phyloP scores from a whole-genome alignment of 2,329 filamentous ascomycete genomes.

The Exophiala viscosa region DNA sequence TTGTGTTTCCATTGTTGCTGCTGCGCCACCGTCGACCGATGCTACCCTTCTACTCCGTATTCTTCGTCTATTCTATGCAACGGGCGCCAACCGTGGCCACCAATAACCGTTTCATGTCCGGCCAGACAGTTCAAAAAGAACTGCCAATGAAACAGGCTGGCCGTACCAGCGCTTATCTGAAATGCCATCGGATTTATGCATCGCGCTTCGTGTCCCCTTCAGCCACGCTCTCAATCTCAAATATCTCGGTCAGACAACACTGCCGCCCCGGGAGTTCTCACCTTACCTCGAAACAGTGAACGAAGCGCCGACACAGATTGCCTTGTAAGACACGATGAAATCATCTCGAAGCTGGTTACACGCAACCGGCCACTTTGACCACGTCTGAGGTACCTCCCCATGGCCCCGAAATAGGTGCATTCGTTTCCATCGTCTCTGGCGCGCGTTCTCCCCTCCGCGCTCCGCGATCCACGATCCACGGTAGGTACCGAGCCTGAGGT shows the following conservation, averaged over 20 bases:
- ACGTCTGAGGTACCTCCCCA: constrained; percentile 1
- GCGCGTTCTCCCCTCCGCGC: constrained; percentile 17
- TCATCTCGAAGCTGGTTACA: constrained; percentile 17
- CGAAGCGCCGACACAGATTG: constrained; percentile 25
- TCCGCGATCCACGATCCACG: constrained; percentile 18
- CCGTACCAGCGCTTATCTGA: constrained; percentile 18
- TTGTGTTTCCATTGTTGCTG: not conserved
- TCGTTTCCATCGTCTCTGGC: constrained; percentile 23
- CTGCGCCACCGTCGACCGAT: constrained; percentile 9
- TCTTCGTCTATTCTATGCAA: constrained; percentile 7
- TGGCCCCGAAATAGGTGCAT: constrained; percentile 22
- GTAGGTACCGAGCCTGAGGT: constrained; percentile 6
- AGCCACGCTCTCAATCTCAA: constrained; percentile 15
- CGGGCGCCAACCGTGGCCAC: constrained; percentile 11
- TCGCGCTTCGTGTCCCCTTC: constrained; percentile 17
- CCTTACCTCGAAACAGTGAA: constrained; percentile 23
- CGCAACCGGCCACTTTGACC: constrained; percentile 10
- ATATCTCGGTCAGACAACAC: constrained; percentile 11
- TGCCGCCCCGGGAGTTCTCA: constrained; percentile 25
- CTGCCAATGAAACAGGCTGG: constrained; percentile 9
- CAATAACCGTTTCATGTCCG: not conserved
- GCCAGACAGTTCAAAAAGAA: not conserved
- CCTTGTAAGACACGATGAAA: constrained; percentile 22
- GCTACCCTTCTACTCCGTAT: not conserved
- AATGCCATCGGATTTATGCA: constrained; percentile 8